phyloP scores from a whole-genome alignment of 192 early-diverging fungal genomes.

The Dissophora globulifera region DNA sequence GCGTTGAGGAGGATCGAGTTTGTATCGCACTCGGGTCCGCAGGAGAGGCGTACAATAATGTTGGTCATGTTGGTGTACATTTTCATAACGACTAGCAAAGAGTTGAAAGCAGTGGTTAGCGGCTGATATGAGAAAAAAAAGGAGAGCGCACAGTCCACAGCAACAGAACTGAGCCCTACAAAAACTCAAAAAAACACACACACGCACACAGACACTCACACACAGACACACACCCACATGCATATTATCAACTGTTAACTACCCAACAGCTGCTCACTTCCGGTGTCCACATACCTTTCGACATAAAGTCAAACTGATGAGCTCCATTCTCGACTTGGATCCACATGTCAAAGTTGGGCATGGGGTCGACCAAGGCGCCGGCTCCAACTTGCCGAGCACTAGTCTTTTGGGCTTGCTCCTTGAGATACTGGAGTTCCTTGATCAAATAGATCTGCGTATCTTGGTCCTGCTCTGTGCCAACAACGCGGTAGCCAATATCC shows the following conservation, averaged over 20 bases:
- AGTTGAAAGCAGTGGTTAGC: neutral
- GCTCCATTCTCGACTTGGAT: constrained; percentile 67
- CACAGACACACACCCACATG: neutral
- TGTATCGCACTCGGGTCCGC: constrained; percentile 67
- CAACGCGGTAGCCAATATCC: constrained; percentile 69
- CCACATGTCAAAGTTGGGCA: constrained; percentile 65
- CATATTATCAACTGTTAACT: too few relatives aligned
- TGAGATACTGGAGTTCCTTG: constrained; percentile 14
- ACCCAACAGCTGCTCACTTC: too few relatives aligned
- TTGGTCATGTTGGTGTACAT: constrained; percentile 76
- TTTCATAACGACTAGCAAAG: constrained; percentile 64
- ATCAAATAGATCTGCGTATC: constrained; percentile 33
- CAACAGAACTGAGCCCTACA: too few relatives aligned
- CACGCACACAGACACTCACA: neutral
- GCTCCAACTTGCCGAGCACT: neutral
- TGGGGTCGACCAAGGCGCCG: neutral
- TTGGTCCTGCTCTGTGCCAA: constrained; percentile 55
- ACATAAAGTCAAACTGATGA: constrained; percentile 80
- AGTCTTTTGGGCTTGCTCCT: constrained; percentile 14
- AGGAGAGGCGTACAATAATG: constrained; percentile 74
- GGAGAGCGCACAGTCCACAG: too few relatives aligned
- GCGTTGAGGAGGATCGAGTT: constrained; percentile 75
- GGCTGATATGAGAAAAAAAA: too few relatives aligned
- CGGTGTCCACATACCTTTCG: too few relatives aligned
- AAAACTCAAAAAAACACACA: neutral